Evolutionary conservation across 2,329 filamentous ascomycete genomes (phyloP).

Genomic region (Aspergillus pseudoviridinutans): DNA sequence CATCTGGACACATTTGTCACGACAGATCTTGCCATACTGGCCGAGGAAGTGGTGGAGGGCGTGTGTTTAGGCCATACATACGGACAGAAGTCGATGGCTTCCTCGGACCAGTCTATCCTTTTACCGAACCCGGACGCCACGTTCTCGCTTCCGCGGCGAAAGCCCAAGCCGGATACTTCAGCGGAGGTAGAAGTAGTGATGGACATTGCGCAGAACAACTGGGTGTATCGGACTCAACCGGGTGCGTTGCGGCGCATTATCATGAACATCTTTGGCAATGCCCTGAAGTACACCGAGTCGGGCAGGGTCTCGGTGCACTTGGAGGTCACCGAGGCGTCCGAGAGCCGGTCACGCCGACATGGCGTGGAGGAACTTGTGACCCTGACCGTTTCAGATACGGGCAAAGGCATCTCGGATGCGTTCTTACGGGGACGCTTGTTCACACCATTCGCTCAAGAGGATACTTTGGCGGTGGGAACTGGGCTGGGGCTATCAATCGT

Average conservation of each 20-base stretch:
- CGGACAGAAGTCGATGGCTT: constrained; percentile 26
- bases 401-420: constrained; percentile 61
- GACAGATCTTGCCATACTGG: constrained; percentile 44
- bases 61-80: constrained; percentile 49
- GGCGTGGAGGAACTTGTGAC: constrained; percentile 32
- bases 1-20: constrained; percentile 32
- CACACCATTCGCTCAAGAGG: constrained; percentile 57
- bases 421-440: constrained; percentile 60
- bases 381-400: constrained; percentile 58
- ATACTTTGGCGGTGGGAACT: constrained; percentile 49
- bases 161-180: constrained; percentile 4
- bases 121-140: constrained; percentile 7
- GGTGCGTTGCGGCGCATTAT: constrained; percentile 54
- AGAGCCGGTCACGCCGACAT: constrained; percentile 28
- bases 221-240: constrained; percentile 54
- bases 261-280: constrained; percentile 62
- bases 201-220: constrained; percentile 49
- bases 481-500: constrained; percentile 63
- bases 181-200: constrained; percentile 47
- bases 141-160: not conserved
- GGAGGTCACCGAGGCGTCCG: constrained; percentile 24
- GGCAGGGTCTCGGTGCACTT: constrained; percentile 50
- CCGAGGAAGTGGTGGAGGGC: constrained; percentile 54
- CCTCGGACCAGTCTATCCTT: constrained; percentile 22
- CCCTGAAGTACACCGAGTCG: constrained; percentile 57